These are phyloP conservation scores for Phlyctochytrium bullatum DNA, from an alignment of 192 early-diverging fungal genomes.

Conservation along the genomic window DNA sequence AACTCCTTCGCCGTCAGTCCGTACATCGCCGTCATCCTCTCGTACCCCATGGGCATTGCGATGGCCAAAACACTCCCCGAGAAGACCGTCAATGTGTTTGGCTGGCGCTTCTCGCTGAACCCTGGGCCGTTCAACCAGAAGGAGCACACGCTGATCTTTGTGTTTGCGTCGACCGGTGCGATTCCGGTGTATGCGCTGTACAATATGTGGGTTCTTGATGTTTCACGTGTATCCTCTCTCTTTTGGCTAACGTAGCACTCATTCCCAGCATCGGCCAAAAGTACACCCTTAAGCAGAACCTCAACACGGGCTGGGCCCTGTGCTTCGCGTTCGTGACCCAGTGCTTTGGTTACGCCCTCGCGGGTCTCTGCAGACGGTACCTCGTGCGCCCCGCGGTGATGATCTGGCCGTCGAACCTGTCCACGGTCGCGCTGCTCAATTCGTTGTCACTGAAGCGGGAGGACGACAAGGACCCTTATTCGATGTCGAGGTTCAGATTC, in stretches of 20 bases:
- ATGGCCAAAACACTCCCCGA: constrained; percentile 10
- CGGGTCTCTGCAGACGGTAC: constrained; percentile 65
- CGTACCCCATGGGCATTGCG: constrained; percentile 11
- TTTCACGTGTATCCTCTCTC: no score
- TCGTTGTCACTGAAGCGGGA: constrained; percentile 41
- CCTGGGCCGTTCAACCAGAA: constrained; percentile 48
- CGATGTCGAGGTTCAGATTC: not conserved
- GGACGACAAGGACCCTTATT: not conserved
- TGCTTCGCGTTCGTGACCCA: constrained; percentile 58
- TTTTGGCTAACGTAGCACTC: no score
- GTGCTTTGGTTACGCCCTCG: constrained; percentile 57
- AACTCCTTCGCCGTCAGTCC: constrained; percentile 28
- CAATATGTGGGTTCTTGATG: not conserved
- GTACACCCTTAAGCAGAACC: constrained; percentile 14
- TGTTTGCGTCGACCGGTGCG: constrained; percentile 45
- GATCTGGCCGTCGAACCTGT: constrained; percentile 77
- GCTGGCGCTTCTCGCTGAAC: constrained; percentile 52
- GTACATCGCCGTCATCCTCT: constrained; percentile 6
- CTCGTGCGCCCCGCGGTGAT: constrained; percentile 78
- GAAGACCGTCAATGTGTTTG: constrained; percentile 52
- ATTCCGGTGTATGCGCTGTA: constrained; percentile 49
- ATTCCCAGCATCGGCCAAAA: constrained; percentile 17
- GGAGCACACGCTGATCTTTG: constrained; percentile 44
- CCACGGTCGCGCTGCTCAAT: constrained; percentile 72
- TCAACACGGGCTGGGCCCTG: not conserved